A percentile compares a stretch with the other conserved stretches of the same genome.
These are phyloP conservation scores for Talaromyces atroroseus DNA, from an alignment of 2,329 filamentous ascomycete genomes.

Conservation along the genomic window DNA sequence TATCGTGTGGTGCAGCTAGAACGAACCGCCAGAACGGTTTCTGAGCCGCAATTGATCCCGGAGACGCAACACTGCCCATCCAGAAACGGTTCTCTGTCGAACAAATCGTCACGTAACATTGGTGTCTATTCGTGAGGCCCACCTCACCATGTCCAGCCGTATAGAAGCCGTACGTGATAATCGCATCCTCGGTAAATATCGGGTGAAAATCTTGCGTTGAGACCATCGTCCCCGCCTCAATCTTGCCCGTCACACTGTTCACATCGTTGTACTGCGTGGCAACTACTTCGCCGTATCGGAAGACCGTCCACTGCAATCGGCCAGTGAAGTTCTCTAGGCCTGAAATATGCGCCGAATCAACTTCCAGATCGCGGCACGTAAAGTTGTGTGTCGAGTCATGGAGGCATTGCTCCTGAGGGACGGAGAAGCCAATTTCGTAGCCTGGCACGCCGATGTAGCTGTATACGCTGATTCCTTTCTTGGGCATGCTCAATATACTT, in stretches of 20 bases:
- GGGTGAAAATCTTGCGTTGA: neutral
- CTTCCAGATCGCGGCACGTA: neutral
- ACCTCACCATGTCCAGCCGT: slow-evolving; percentile 43
- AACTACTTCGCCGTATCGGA: neutral
- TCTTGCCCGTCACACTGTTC: neutral
- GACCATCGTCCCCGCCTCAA: neutral
- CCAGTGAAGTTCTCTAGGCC: neutral
- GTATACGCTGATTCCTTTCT: neutral
- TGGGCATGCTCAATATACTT: neutral
- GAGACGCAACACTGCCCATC: slow-evolving; percentile 41
- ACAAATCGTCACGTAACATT: slow-evolving; percentile 44
- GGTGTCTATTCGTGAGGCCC: slow-evolving; percentile 40
- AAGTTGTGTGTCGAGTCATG: neutral
- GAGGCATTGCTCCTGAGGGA: neutral
- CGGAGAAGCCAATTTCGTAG: neutral
- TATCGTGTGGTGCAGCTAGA: slow-evolving; percentile 45
- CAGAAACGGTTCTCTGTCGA: slow-evolving; percentile 29
- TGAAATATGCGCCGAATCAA: neutral
- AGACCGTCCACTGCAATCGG: neutral
- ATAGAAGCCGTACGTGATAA: slow-evolving; percentile 47
- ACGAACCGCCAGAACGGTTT: slow-evolving; percentile 42
- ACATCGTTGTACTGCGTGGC: neutral
- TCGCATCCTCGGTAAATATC: slow-evolving; percentile 9
- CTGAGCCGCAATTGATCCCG: slow-evolving; percentile 33
- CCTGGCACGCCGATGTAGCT: neutral